Evolutionary conservation across 1,284 basidiomycete species (phyloP).

Genomic region (Singerocomus inundabilis): DNA sequence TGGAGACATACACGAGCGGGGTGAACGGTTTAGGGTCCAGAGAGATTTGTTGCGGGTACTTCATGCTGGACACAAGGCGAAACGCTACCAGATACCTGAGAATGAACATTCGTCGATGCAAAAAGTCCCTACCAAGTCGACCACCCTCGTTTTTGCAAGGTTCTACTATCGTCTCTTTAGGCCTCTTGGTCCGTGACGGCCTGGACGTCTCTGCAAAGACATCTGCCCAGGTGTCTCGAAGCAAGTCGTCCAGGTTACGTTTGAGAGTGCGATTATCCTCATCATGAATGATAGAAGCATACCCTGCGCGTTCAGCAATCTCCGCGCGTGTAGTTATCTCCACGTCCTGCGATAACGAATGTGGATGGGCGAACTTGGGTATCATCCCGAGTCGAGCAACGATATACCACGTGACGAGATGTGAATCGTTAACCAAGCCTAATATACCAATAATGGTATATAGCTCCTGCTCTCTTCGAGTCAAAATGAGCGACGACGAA

Average conservation of each 20-base stretch:
- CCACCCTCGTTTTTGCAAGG: neutral
- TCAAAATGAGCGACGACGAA: slow-evolving; percentile 36
- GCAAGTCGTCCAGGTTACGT: slow-evolving; percentile 23
- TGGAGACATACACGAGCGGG: slow-evolving; percentile 34
- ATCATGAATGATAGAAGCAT: slow-evolving; percentile 7
- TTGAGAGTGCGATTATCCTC: slow-evolving; percentile 11
- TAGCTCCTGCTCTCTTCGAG: neutral
- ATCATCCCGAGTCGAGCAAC: slow-evolving; percentile 17
- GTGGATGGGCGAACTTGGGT: slow-evolving; percentile 32
- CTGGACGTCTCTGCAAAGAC: slow-evolving; percentile 2
- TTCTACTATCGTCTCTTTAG: neutral
- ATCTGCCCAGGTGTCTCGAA: slow-evolving; percentile 21
- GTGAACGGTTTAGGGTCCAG: slow-evolving; percentile 41
- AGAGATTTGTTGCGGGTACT: slow-evolving; percentile 36
- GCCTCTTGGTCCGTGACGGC: neutral
- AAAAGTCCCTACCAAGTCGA: slow-evolving; percentile 7
- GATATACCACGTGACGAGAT: no score
- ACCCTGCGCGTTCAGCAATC: slow-evolving; percentile 15
- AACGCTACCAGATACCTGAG: slow-evolving; percentile 12
- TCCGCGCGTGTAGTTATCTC: slow-evolving; percentile 30
- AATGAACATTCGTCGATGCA: neutral
- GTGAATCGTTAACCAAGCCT: slow-evolving; percentile 21
- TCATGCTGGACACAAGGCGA: slow-evolving; percentile 38
- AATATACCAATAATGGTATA: neutral
- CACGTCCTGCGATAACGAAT: slow-evolving; percentile 18